Base-by-base conservation (phyloP, 805 yeast species). In the Jamesozyma spencerorum region DNA sequence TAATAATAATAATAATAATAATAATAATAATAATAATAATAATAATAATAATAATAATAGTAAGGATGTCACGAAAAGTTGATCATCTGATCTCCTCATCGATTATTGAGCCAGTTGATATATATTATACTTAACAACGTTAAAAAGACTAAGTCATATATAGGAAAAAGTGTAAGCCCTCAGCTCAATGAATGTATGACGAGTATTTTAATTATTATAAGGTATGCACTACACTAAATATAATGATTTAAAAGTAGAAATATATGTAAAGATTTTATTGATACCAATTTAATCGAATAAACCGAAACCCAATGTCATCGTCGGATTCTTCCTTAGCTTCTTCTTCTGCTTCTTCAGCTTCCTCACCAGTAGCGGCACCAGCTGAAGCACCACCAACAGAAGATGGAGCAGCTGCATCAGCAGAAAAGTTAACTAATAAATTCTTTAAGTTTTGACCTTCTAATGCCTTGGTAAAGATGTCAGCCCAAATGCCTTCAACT, bases 261-360 rank as follows among this genome's bases (percentile, higher is more conserved):
- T 13, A 13, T 31, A 31, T 13, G 8, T 13, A 31, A 15, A 17
- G 17, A 15, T 6, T 32, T 32, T 32, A n/a, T 19, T 28, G 32
- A 33, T 20, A 31, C 14, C 11, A 27, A 18, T 36, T 27, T 83
- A 83, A 72, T 82, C 94, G 75, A 83, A 83, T 72, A 83, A 77
- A 73, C 90, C 90, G 81, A 83, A 79, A 60, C 90, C 90, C 90
- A n/a, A 83, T 81, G 72, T 81, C 92, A 61, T 79, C 85, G 65
- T 79, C 86, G 51, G 80, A 76, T 66, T 75, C 83, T 66, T 79
- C 85, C 53, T 64, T 68, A 45, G 65, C 77, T 60, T 68, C 78
- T 60, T 68, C 81, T 51, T 58, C 75, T 41, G 60, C 68, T 51
- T 72, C 81, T 57, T 72, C 78, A 48, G 64, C 85, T 53, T 69